Base-by-base conservation (phyloP, 2,329 filamentous ascomycete species). In the Colletotrichum higginsianum region DNA sequence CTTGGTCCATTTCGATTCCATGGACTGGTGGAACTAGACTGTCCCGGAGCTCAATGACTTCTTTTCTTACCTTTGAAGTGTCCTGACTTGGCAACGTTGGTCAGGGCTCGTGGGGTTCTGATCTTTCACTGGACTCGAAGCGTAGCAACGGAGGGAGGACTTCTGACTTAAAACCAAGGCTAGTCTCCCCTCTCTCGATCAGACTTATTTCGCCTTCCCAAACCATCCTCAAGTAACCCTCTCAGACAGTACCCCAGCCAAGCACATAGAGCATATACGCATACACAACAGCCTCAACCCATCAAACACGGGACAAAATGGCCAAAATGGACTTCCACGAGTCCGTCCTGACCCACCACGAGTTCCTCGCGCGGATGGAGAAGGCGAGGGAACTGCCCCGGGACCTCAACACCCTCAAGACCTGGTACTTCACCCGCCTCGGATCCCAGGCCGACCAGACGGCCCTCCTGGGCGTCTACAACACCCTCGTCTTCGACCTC, bases 401-500 rank as follows among this genome's bases (percentile, higher is more conserved):
- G 5, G 47, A 55, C n/a, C 38, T 63, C 18, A 18, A 42, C 35
- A 42, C 49, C 38, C 47, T 63, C 35, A 38, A 53, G 49, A 55
- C 21, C 21, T 66, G 30, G 44, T 58, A 21, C 38, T 60, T 68
- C 50, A 62, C 53, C 35, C 61, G 44, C 21, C 35, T 42, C 2
- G 9, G 15, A 2, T 57, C 60, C 7, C 2, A 35, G 6, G 57
- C 50, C n/a, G 56, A 71, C 42, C 46, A 18, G n/a, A 18, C 38
- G 18, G 60, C 23, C 11, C 67, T 71, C 13, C 56, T 71, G 2
- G 42, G 42, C 30, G 35, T 71, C 13, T 71, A 71, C 50, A n/a
- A 47, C n/a, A 7, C 23, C 7, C 63, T 67, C 18, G 13, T 71
- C 30, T 11, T 46, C 15, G 30, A 44, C 13, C 50, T 67, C 15